phyloP scores from a whole-genome alignment of 768 basidiomycete genomes.

The Hebeloma cylindrosporum region DNA sequence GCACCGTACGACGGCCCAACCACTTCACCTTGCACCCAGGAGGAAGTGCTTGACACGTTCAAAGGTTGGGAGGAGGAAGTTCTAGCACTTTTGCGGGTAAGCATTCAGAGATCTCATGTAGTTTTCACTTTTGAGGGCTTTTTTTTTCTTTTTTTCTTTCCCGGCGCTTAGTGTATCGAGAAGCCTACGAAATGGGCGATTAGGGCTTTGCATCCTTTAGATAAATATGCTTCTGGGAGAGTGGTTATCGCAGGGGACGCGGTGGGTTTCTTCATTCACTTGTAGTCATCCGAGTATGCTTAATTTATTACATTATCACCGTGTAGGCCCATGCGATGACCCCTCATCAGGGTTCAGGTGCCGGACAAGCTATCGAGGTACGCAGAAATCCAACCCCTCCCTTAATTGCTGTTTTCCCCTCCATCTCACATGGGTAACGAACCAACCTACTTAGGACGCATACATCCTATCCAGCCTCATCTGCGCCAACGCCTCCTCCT shows the following conservation, averaged over 20 bases:
- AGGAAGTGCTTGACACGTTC: conserved; percentile 39
- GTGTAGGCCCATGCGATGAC: conserved; percentile 34
- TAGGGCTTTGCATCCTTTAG: conserved; percentile 39
- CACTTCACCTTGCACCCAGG: conserved; percentile 22
- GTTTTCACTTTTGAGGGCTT: too few relatives aligned
- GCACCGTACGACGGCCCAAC: conserved; percentile 29
- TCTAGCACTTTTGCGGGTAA: conserved; percentile 42
- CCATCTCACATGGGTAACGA: not conserved
- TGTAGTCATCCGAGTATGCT: not conserved
- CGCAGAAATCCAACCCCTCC: not conserved
- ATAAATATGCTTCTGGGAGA: conserved; percentile 35
- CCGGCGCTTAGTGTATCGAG: conserved; percentile 30
- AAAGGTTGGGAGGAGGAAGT: conserved; percentile 48
- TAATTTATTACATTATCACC: not conserved
- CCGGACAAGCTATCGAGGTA: conserved; percentile 34
- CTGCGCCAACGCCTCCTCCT: conserved; percentile 11
- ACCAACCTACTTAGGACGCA: conserved; percentile 30
- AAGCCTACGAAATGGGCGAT: conserved; percentile 44
- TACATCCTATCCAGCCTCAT: conserved; percentile 36
- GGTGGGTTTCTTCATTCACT: conserved; percentile 23
- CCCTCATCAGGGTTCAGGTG: conserved; percentile 32
- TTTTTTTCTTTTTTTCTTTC: not conserved
- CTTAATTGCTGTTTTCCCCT: not conserved
- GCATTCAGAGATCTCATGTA: too few relatives aligned
- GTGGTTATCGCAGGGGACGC: conserved; percentile 53